These are phyloP conservation scores for Climacium dendroides DNA, from an alignment of 225 moss, liverwort and hornwort species.

Conservation along the genomic window DNA sequence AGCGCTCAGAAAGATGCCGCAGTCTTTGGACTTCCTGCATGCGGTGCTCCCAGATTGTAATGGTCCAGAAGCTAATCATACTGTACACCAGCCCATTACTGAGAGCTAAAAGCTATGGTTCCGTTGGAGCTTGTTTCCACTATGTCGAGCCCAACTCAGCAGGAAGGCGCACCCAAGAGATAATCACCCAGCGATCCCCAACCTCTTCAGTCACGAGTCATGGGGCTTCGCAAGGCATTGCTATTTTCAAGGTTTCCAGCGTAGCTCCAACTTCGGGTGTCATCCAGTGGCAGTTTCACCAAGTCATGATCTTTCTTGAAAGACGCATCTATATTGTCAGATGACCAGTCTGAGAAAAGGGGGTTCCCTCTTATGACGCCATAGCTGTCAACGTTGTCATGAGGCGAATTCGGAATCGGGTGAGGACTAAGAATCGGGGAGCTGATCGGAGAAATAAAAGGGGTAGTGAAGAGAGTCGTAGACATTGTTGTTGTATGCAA, in stretches of 20 bases:
- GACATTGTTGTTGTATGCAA: neutral
- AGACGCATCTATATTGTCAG: constrained; percentile 35
- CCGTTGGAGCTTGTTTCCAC: neutral
- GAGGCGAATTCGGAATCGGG: constrained; percentile 21
- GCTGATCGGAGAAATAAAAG: constrained; percentile 25
- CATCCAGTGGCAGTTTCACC: constrained; percentile 33
- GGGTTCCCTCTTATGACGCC: constrained; percentile 9
- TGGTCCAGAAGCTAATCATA: neutral
- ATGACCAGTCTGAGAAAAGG: constrained; percentile 21
- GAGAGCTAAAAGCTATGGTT: neutral
- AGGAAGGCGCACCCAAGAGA: neutral
- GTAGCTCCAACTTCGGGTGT: constrained; percentile 61
- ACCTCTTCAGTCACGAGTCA: constrained; percentile 63
- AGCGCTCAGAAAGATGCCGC: neutral
- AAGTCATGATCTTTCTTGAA: constrained; percentile 44
- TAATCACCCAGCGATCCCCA: neutral
- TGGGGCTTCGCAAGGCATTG: constrained; percentile 71
- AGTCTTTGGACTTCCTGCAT: neutral
- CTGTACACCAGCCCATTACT: neutral
- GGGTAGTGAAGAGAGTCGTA: constrained; percentile 14
- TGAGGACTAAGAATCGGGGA: constrained; percentile 29
- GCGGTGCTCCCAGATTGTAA: neutral
- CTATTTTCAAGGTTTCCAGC: constrained; percentile 66
- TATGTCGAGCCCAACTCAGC: neutral
- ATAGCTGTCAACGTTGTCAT: neutral